phyloP scores from a whole-genome alignment of 1,284 basidiomycete genomes.

The Leccinum pachyderme region DNA sequence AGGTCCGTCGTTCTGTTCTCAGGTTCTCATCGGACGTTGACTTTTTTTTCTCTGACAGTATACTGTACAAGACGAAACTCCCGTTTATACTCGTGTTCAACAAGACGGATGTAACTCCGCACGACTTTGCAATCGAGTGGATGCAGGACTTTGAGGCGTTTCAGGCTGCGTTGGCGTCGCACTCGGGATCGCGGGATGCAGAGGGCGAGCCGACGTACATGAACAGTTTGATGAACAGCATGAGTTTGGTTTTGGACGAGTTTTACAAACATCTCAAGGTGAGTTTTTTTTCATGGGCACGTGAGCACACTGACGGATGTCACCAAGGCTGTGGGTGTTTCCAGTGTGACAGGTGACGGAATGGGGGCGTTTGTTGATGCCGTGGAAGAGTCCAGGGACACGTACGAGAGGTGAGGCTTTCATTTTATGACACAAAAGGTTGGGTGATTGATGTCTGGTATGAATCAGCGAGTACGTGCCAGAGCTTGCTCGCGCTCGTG shows the following conservation, averaged over 20 bases:
- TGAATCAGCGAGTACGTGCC: constrained; percentile 82
- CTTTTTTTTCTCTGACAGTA: constrained; percentile 47
- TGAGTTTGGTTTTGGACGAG: constrained; percentile 97
- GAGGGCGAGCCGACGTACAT: constrained; percentile 96
- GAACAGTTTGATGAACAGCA: constrained; percentile 98
- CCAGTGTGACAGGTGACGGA: constrained; percentile 92
- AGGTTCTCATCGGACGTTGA: background rate
- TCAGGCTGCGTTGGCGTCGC: constrained; percentile 68
- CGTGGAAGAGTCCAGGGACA: constrained; percentile 82
- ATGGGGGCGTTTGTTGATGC: constrained; percentile 90
- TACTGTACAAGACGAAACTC: constrained; percentile 96
- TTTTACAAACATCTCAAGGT: constrained; percentile 98
- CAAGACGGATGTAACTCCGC: constrained; percentile 91
- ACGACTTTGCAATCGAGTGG: constrained; percentile 95
- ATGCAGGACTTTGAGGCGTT: constrained; percentile 97
- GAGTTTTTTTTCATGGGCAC: constrained; percentile 1
- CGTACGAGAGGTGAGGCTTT: constrained; percentile 77
- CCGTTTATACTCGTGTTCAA: constrained; percentile 99
- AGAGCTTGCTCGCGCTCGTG: constrained; percentile 74
- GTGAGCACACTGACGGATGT: constrained; percentile 3
- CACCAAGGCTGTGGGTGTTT: constrained; percentile 91
- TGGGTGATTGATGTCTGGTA: constrained; percentile 8
- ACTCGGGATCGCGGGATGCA: constrained; percentile 65
- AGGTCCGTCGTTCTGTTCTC: constrained; percentile 52
- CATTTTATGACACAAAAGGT: background rate